A percentile compares a stretch with the other conserved stretches of the same genome.
These are phyloP conservation scores for Diospyros kaki DNA, from an alignment of 148 eudicot species.

Conservation along the genomic window DNA sequence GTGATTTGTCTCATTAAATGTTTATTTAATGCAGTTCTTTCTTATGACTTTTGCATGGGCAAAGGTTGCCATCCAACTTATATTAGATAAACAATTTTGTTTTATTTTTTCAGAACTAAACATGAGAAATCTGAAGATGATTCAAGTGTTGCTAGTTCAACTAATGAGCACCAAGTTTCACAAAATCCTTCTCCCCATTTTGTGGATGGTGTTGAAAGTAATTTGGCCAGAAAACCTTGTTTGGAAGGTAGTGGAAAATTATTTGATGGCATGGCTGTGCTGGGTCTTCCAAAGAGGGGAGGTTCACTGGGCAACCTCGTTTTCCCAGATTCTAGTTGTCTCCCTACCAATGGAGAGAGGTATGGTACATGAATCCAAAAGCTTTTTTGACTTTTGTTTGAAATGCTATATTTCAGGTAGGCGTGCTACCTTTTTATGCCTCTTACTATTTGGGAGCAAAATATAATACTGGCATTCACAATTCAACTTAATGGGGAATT, in stretches of 20 bases:
- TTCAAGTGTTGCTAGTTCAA: constrained; percentile 32
- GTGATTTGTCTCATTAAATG: neutral
- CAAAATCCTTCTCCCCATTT: constrained; percentile 33
- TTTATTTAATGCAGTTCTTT: neutral
- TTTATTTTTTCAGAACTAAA: constrained; percentile 20
- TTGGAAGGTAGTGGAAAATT: constrained; percentile 23
- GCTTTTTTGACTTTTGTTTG: neutral
- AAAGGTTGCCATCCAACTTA: neutral
- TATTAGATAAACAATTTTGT: neutral
- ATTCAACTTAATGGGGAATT: neutral
- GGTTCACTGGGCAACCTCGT: constrained; percentile 25
- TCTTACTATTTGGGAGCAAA: neutral
- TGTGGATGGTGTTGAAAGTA: constrained; percentile 24
- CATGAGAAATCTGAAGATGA: constrained; percentile 57
- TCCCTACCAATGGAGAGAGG: constrained; percentile 36
- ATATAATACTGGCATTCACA: too few species aligned
- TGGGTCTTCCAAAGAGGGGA: constrained; percentile 37
- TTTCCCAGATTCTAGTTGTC: constrained; percentile 21
- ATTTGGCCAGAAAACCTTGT: constrained; percentile 18
- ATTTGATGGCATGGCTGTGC: constrained; percentile 18
- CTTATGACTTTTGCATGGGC: neutral
- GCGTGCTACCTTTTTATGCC: neutral
- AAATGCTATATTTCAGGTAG: neutral
- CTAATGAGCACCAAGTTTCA: constrained; percentile 32
- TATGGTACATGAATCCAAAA: constrained; percentile 11